Conservation (phyloP, 2,329 filamentous ascomycete genomes). For the Neocucurbitaria cava region DNA sequence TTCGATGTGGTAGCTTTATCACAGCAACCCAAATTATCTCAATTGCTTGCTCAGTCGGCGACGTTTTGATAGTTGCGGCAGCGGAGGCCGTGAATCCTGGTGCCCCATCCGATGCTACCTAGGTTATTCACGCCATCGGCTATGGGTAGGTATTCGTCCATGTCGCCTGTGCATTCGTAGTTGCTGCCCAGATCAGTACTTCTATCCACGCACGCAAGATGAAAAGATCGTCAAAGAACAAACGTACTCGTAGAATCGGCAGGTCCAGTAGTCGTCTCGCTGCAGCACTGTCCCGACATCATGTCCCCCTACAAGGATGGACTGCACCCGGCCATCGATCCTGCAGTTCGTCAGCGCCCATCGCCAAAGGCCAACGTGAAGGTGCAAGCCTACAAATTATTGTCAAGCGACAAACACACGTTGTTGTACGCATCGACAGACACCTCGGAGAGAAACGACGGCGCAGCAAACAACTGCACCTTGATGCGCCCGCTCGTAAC, state of each 20-base stretch:
- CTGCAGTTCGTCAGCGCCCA: constrained; percentile 19
- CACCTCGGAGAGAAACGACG: constrained; percentile 41
- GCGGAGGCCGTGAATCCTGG: constrained; percentile 34
- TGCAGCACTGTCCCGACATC: constrained; percentile 32
- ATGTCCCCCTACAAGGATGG: constrained; percentile 40
- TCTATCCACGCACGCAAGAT: background rate
- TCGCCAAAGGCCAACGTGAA: background rate
- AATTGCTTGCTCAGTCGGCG: constrained; percentile 8
- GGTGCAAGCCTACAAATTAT: constrained; percentile 37
- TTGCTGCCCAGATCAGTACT: constrained; percentile 31
- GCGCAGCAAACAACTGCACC: constrained; percentile 43
- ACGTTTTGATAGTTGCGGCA: constrained; percentile 29
- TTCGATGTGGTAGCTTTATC: background rate
- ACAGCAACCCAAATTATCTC: background rate
- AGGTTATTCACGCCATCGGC: constrained; percentile 44
- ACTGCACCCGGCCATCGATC: constrained; percentile 43
- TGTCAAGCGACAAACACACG: constrained; percentile 39
- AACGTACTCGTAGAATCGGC: constrained; percentile 44
- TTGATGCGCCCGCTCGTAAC: constrained; percentile 37
- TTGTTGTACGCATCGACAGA: constrained; percentile 40
- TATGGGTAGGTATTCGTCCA: constrained; percentile 28
- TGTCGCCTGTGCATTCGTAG: constrained; percentile 36
- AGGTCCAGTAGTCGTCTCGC: constrained; percentile 42
- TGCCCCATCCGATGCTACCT: constrained; percentile 36
- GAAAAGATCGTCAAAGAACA: constrained; percentile 8